Evolutionary conservation across 768 basidiomycete genomes (phyloP), one percentile per base, ranked within the genome.

Genomic region (Leccinum variicolor): DNA sequence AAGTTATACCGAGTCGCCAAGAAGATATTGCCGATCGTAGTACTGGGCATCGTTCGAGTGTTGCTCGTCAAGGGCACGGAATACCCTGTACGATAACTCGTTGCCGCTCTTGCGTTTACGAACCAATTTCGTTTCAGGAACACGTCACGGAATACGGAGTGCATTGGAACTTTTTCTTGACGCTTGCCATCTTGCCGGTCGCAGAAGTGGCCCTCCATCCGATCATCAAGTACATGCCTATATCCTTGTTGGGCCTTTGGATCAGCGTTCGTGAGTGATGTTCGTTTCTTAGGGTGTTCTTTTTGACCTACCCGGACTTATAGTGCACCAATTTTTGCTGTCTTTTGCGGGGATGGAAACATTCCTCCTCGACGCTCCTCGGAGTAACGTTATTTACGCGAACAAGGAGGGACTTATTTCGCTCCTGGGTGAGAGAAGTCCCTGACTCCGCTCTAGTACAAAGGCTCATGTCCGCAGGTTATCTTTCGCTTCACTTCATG

Each of bases 101-200:
- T 49, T n/a, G 3, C 6, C 10, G 6, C 45, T 6, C 1, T 14
- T 39, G 21, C 45, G 3, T 26, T 50, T 29, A 19, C 9, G 17
- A 48, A 54, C 54, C 53, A 21, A 59, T 26, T 19, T 45, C 13
- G 19, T 34, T 23, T 31, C 77, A 88, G 95, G 97, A 98, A 76
- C 97, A 98, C 58, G 87, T 90, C 54, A 88, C 94, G 0, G 97
- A 99, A 74, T 98, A 98, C 62, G 97, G 97, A 0, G 84, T 85
- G 0, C 96, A 98, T 65, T 99, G 97, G 97, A 98, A 98, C 70
- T 98, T 98, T 74, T 99, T 99, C 80, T 81, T 98, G 63, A 98
- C 97, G 0, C 79, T 98, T 21, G 93, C 89, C 0, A 63, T 92
- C 1, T 69, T 98, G 6, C 94, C 94, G 0, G 67, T 92, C 4